Evolutionary conservation across 345 rosid genomes (phyloP).

Genomic region (Eutrema yunnanense): DNA sequence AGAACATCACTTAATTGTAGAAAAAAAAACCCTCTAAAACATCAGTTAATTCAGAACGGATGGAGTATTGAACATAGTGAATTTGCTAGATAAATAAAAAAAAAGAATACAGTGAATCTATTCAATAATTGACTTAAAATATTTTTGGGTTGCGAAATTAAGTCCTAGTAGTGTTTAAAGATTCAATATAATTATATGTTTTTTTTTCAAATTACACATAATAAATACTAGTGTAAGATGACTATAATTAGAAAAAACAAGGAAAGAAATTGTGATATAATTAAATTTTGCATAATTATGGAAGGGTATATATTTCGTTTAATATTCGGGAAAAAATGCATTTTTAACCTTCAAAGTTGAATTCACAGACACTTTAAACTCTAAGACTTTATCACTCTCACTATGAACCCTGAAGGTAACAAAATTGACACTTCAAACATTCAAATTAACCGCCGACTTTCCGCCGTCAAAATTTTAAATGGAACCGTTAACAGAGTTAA

Average conservation of each 20-base stretch:
- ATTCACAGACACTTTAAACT: too few relatives aligned
- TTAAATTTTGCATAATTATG: not conserved
- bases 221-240: not conserved
- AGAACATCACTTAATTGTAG: too few relatives aligned
- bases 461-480: too few relatives aligned
- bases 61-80: not conserved
- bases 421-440: too few relatives aligned
- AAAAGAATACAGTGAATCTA: not conserved
- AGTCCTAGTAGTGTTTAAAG: not conserved
- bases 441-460: too few relatives aligned
- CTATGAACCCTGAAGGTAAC: too few relatives aligned
- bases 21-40: too few relatives aligned
- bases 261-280: not conserved
- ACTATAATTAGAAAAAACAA: not conserved
- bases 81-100: not conserved
- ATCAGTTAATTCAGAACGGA: too few relatives aligned
- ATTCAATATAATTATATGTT: not conserved
- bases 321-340: too few relatives aligned
- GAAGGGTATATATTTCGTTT: constrained; percentile 10
- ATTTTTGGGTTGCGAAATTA: not conserved
- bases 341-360: too few relatives aligned
- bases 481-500: too few relatives aligned
- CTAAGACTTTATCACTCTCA: too few relatives aligned
- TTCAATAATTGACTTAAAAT: not conserved
- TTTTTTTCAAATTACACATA: not conserved